These are phyloP conservation scores for Phaffomyces thermotolerans DNA, from an alignment of 805 yeast species.

Conservation along the genomic window DNA sequence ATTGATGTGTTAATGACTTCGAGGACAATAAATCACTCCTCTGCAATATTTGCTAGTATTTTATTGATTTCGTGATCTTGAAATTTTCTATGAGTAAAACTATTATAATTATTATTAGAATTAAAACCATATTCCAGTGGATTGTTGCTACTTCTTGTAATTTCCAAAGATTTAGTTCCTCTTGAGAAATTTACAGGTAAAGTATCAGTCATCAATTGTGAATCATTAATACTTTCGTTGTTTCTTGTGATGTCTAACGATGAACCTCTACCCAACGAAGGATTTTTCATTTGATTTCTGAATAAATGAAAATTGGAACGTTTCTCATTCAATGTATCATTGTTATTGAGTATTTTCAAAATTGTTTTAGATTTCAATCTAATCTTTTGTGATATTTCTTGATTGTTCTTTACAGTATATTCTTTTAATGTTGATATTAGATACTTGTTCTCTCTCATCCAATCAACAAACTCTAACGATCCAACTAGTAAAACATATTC, in stretches of 20 bases:
- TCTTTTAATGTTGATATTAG: conserved; percentile 24
- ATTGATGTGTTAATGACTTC: too few relatives aligned
- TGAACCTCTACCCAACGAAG: conserved; percentile 27
- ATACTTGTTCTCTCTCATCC: conserved; percentile 38
- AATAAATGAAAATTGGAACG: conserved; percentile 35
- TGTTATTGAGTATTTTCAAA: conserved; percentile 26
- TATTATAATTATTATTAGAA: too few relatives aligned
- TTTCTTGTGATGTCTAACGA: conserved; percentile 18
- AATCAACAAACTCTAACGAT: conserved; percentile 39
- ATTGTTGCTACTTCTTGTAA: too few relatives aligned
- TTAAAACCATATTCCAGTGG: too few relatives aligned
- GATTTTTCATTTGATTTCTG: conserved; percentile 35
- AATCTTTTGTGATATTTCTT: conserved; percentile 28
- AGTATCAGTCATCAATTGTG: not conserved
- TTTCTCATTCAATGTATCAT: conserved; percentile 30
- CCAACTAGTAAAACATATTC: conserved; percentile 48
- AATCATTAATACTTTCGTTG: conserved; percentile 3
- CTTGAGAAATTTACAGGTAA: conserved; percentile 3
- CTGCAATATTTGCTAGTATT: conserved; percentile 17
- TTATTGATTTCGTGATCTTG: not conserved
- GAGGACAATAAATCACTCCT: conserved; percentile 9
- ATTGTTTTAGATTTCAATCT: conserved; percentile 31
- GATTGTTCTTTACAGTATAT: conserved; percentile 22
- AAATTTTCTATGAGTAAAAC: too few relatives aligned
- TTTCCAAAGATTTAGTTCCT: conserved; percentile 21